Percentiles rank a stretch among this genome's conserved stretches.
Conservation (phyloP, 1,284 basidiomycete species). For the Fistulina hepatica region DNA sequence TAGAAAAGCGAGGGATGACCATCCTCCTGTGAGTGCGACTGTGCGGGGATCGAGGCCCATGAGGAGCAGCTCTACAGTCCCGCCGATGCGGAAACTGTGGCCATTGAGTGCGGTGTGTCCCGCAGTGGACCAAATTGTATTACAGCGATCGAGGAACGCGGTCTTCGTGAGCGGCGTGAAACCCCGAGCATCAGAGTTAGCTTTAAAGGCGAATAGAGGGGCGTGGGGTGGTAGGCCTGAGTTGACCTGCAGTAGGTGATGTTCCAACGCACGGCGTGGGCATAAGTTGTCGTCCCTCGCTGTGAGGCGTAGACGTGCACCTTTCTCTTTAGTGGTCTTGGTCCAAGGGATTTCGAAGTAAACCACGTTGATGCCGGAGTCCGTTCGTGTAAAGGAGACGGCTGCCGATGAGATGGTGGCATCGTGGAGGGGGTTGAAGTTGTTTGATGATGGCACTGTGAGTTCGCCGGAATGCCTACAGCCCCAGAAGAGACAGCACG, state of each 20-base stretch:
- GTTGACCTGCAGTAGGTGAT: constrained; percentile 9
- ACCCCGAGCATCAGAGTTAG: no score
- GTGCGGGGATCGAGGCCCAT: constrained; percentile 8
- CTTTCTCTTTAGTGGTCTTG: constrained; percentile 8
- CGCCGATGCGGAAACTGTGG: constrained; percentile 12
- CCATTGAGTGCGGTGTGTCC: constrained; percentile 13
- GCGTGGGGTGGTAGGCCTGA: no score
- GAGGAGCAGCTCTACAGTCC: constrained; percentile 3
- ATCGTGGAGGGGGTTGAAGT: constrained; percentile 4
- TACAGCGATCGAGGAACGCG: constrained; percentile 18
- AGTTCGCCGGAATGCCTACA: constrained; percentile 7
- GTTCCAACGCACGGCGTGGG: constrained; percentile 9
- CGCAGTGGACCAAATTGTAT: constrained; percentile 16
- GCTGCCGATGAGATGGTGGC: no score
- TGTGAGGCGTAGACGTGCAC: constrained; percentile 10
- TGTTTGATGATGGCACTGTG: neutral
- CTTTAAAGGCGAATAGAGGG: no score
- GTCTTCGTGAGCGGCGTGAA: neutral
- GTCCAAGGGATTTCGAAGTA: no score
- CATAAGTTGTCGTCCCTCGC: constrained; percentile 6
- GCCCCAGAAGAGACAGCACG: constrained; percentile 1
- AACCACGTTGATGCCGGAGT: no score
- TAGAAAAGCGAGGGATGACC: constrained; percentile 8
- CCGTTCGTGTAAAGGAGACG: no score
- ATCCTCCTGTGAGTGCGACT: constrained; percentile 8